Percentiles rank a stretch among this genome's conserved stretches.
phyloP scores from a whole-genome alignment of 1,139 yeast species.

The Candida dubliniensis region DNA sequence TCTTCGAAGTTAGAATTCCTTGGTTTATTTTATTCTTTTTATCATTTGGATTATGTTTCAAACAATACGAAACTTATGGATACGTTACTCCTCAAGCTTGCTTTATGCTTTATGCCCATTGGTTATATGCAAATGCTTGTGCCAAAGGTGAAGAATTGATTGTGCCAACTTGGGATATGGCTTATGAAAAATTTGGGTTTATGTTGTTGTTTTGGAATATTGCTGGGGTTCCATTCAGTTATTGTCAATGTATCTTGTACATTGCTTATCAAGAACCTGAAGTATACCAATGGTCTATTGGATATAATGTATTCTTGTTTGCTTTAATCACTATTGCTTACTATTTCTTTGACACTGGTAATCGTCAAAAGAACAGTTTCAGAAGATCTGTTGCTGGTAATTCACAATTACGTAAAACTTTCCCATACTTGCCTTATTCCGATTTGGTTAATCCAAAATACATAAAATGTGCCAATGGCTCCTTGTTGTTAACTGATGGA shows the following conservation, averaged over 20 bases:
- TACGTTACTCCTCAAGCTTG: conserved; percentile 73
- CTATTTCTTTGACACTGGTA: conserved; percentile 91
- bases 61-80: conserved; percentile 83
- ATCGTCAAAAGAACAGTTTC: conserved; percentile 93
- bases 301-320: conserved; percentile 58
- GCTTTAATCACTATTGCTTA: conserved; percentile 65
- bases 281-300: conserved; percentile 71
- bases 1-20: conserved; percentile 94
- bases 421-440: conserved; percentile 90
- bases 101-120: conserved; percentile 78
- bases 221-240: conserved; percentile 98
- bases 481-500: conserved; percentile 83
- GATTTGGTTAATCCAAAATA: conserved; percentile 79
- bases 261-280: conserved; percentile 78
- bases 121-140: conserved; percentile 95
- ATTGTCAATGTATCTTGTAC: conserved; percentile 88
- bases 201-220: conserved; percentile 98
- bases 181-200: conserved; percentile 96
- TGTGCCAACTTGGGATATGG: conserved; percentile 99
- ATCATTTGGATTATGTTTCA: conserved; percentile 69
- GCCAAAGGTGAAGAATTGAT: conserved; percentile 96
- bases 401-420: conserved; percentile 69
- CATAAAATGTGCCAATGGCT: conserved; percentile 82
- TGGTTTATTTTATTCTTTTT: conserved; percentile 90
- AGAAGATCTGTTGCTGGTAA: conserved; percentile 87